phyloP scores from a whole-genome alignment of 1,139 yeast genomes.

The Suhomyces anneliseae region DNA sequence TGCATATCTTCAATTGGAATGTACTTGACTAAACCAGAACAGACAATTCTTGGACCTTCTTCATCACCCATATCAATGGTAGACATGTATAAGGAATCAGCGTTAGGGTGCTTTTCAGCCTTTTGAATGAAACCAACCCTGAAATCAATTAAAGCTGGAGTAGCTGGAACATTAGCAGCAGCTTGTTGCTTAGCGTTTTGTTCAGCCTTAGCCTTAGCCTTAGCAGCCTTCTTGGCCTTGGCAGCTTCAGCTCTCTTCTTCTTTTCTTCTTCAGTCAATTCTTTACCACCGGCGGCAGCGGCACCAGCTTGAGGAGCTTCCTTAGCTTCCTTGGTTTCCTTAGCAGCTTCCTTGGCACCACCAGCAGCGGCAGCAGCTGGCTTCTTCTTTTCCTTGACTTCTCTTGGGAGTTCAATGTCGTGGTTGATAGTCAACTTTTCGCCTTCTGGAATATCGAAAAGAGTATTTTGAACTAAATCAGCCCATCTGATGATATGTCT shows the following conservation, averaged over 20 bases:
- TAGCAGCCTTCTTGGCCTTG: conserved; percentile 75
- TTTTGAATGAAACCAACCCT: conserved; percentile 96
- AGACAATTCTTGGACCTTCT: conserved; percentile 96
- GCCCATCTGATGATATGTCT: conserved; percentile 94
- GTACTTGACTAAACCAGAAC: conserved; percentile 81
- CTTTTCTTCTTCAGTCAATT: conserved; percentile 59
- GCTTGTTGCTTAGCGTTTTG: conserved; percentile 53
- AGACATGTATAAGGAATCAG: conserved; percentile 92
- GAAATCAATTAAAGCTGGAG: conserved; percentile 84
- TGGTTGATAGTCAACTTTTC: conserved; percentile 53
- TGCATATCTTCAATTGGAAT: conserved; percentile 50
- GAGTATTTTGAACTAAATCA: conserved; percentile 74
- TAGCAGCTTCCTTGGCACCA: conserved; percentile 27
- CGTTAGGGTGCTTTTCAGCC: conserved; percentile 96
- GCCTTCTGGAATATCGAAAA: conserved; percentile 54
- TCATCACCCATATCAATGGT: conserved; percentile 96
- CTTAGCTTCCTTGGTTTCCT: conserved; percentile 11
- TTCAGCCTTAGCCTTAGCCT: conserved; percentile 65
- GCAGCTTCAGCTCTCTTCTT: conserved; percentile 57
- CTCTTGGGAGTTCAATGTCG: conserved; percentile 63
- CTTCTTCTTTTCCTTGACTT: conserved; percentile 51
- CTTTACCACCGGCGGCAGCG: conserved; percentile 22
- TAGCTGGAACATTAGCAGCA: conserved; percentile 61
- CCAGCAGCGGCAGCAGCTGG: conserved; percentile 33
- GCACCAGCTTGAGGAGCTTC: conserved; percentile 18